A percentile compares a stretch with the other conserved stretches of the same genome.
These are phyloP conservation scores for Ministeria vibrans DNA, from an alignment of 78 protist species.

Conservation along the genomic window DNA sequence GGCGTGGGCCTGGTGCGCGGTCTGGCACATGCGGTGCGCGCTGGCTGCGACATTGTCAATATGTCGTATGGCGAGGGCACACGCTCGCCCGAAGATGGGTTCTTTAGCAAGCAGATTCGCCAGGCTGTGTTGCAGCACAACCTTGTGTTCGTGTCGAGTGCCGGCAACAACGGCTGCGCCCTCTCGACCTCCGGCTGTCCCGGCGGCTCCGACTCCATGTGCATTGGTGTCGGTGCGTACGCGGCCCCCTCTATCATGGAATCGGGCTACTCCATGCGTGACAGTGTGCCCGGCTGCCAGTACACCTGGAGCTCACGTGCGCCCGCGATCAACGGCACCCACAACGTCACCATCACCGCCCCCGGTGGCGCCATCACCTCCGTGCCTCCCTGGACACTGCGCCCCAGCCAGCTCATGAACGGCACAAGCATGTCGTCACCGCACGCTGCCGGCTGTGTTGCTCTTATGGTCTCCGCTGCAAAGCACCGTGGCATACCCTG, in stretches of 20 bases:
- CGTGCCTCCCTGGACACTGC: conserved; percentile 52
- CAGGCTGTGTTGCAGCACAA: conserved; percentile 18
- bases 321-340: conserved; percentile 50
- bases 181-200: conserved; percentile 57
- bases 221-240: conserved; percentile 65
- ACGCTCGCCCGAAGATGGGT: conserved; percentile 11
- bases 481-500: neutral
- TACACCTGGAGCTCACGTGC: conserved; percentile 77
- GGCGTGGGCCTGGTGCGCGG: conserved; percentile 49
- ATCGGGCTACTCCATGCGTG: conserved; percentile 38
- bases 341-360: conserved; percentile 43
- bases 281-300: neutral
- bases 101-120: neutral
- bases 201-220: conserved; percentile 28
- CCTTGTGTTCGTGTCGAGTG: conserved; percentile 22
- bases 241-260: conserved; percentile 34
- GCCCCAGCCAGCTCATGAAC: conserved; percentile 55
- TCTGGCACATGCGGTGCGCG: conserved; percentile 13
- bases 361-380: conserved; percentile 79
- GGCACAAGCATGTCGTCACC: conserved; percentile 72
- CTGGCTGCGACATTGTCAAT: conserved; percentile 47
- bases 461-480: conserved; percentile 9
- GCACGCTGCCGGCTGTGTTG: conserved; percentile 11
- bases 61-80: conserved; percentile 53
- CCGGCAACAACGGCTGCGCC: conserved; percentile 65